phyloP scores from a whole-genome alignment of 2,329 filamentous ascomycete species.

The Botrytis cinerea region DNA sequence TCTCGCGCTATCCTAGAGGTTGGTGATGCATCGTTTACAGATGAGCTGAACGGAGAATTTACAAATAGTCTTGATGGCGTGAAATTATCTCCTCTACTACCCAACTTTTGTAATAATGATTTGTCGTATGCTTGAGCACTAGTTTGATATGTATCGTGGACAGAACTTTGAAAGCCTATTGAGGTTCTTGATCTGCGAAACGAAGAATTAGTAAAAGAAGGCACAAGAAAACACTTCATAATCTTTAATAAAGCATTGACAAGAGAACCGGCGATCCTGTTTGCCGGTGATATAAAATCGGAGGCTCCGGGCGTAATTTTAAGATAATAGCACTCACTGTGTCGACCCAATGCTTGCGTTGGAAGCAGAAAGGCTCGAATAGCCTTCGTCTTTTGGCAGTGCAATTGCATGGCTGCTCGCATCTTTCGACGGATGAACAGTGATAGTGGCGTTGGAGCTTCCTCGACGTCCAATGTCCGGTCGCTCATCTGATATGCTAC shows the following conservation, averaged over 20 bases:
- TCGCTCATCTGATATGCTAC: slow-evolving; percentile 34
- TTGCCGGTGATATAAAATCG: not conserved
- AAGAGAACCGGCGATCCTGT: slow-evolving; percentile 9
- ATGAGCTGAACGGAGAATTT: slow-evolving; percentile 39
- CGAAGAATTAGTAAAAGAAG: slow-evolving; percentile 24
- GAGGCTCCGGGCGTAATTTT: not conserved
- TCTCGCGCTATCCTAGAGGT: slow-evolving; percentile 40
- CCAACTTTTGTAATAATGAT: slow-evolving; percentile 43
- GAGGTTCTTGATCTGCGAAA: slow-evolving; percentile 32
- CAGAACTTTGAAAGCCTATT: slow-evolving; percentile 42
- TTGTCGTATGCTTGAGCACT: slow-evolving; percentile 45
- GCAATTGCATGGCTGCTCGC: not conserved
- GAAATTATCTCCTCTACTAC: slow-evolving; percentile 40
- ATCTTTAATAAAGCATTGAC: slow-evolving; percentile 4
- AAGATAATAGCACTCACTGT: slow-evolving; percentile 36
- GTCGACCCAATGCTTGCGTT: slow-evolving; percentile 40
- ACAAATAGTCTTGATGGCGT: slow-evolving; percentile 40
- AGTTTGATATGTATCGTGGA: slow-evolving; percentile 41
- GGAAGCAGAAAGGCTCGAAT: slow-evolving; percentile 42
- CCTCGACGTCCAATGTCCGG: slow-evolving; percentile 41
- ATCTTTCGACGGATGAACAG: slow-evolving; percentile 47
- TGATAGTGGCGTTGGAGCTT: slow-evolving; percentile 46
- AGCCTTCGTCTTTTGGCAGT: slow-evolving; percentile 41
- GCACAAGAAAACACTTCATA: not conserved
- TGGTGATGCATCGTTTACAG: slow-evolving; percentile 41